Evolutionary conservation across 2,329 filamentous ascomycete genomes (phyloP), one percentile per base, ranked within the genome.

Genomic region (Didymella lethalis): DNA sequence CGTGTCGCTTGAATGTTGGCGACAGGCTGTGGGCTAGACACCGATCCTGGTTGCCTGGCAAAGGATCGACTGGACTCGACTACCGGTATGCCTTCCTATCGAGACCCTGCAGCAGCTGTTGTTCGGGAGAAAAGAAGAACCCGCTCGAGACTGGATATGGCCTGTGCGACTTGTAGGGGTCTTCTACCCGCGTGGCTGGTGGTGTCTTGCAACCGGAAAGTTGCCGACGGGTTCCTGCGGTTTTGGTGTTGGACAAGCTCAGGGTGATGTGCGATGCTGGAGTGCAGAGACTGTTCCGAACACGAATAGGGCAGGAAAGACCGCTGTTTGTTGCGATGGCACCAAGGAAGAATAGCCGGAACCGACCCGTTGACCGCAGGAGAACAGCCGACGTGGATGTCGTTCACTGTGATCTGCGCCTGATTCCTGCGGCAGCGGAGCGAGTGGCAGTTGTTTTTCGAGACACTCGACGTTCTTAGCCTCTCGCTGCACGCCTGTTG

Each of bases 61-160:
- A 67, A 64, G 60, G 60, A 63, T 65, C 59, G 64, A 65, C 64
- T 62, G 59, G 61, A 58, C 66, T 71, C 61, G 62, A 65, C 28
- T 58, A 23, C 23, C 23, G 23, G 3, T 3, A 56, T 62, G 59
- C 32, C 59, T 49, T 63, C 56, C 58, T 61, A 61, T 61, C 34
- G 14, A 28, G 36, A 48, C 57, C 50, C 57, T 60, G 51, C 47
- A 56, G 57, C 48, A 23, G 26, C 25, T 46, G 25, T 32, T 47
- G 26, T 25, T 41, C 29, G 46, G 34, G 40, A 58, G 61, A 55
- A 61, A 61, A 51, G 31, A 36, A 60, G 54, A 57, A 12, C 34
- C 58, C 60, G 58, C 56, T 64, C 52, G 60, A 53, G 62, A 59
- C 60, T 55, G 46, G 60, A 48, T 54, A 54, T 61, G 63, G 58